These are phyloP conservation scores for Ophidiomyces ophidiicola DNA, from an alignment of 2,329 filamentous ascomycete species.

Conservation along the genomic window DNA sequence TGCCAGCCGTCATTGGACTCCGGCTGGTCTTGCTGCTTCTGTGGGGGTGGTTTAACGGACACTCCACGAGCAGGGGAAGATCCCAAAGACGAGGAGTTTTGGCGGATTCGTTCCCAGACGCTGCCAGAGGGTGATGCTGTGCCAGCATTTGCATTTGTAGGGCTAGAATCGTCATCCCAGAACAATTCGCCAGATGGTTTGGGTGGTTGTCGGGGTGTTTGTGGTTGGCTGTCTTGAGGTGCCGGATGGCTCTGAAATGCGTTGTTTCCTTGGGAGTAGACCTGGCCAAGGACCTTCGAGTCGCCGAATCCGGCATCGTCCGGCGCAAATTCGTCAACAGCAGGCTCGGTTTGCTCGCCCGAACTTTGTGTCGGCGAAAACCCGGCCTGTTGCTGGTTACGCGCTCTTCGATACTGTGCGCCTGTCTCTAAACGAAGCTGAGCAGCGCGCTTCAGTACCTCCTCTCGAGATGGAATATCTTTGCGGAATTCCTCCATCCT, in stretches of 20 bases:
- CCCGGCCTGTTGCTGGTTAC: neutral
- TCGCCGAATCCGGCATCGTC: neutral
- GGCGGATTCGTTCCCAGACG: conserved; percentile 30
- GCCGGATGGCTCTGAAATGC: no score
- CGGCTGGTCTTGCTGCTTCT: conserved; percentile 8
- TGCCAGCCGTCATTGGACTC: conserved; percentile 1
- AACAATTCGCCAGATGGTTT: conserved; percentile 15
- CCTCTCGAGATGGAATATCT: conserved; percentile 1
- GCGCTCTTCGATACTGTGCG: neutral
- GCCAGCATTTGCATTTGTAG: conserved; percentile 12
- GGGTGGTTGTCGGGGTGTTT: conserved; percentile 3
- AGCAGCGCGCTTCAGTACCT: conserved; percentile 4
- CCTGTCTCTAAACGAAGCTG: neutral
- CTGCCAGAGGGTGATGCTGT: conserved; percentile 18
- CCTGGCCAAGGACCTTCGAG: conserved; percentile 10
- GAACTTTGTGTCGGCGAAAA: no score
- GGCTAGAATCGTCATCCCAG: conserved; percentile 29
- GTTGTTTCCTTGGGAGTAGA: conserved; percentile 8
- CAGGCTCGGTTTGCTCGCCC: conserved; percentile 11
- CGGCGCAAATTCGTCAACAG: conserved; percentile 2
- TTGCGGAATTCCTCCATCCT: conserved; percentile 2
- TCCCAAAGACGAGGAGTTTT: conserved; percentile 4
- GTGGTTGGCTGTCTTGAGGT: neutral
- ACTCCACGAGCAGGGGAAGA: conserved; percentile 2
- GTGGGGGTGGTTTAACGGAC: conserved; percentile 1